Conservation (phyloP, 78 protist species). For the Dictyostelium capitatum region DNA sequence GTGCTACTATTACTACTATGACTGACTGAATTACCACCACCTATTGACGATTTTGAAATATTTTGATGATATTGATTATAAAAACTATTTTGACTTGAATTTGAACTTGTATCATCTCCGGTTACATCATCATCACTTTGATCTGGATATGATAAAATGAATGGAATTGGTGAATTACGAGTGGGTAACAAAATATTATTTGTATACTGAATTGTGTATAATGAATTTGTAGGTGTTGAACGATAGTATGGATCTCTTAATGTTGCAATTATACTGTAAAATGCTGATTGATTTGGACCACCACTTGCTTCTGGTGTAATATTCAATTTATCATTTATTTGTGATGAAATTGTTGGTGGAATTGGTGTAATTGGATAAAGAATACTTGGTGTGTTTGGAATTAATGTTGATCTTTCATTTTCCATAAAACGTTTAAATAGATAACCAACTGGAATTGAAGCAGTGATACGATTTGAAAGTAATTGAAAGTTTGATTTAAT, state of each 20-base stretch:
- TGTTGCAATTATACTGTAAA: neutral
- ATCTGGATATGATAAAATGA: constrained; percentile 20
- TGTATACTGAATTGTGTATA: neutral
- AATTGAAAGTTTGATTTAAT: no score
- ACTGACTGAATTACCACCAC: constrained; percentile 1
- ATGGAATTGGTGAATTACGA: constrained; percentile 53
- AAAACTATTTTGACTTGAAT: neutral
- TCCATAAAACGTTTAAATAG: neutral
- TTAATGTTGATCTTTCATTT: neutral
- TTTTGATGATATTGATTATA: neutral
- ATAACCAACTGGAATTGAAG: constrained; percentile 41
- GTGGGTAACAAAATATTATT: constrained; percentile 13
- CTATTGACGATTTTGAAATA: neutral
- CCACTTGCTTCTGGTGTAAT: neutral
- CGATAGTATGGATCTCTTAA: constrained; percentile 3
- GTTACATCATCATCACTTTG: neutral
- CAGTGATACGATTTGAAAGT: neutral
- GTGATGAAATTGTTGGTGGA: neutral
- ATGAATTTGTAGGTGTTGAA: neutral
- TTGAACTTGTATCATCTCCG: neutral
- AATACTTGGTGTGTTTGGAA: constrained; percentile 23
- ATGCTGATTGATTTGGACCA: neutral
- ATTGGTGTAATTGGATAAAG: constrained; percentile 64
- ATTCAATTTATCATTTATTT: constrained; percentile 1
- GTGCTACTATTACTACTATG: neutral